Evolutionary conservation across 2,329 filamentous ascomycete species (phyloP), one percentile per base, ranked within the genome.

Genomic region (Trichophyton mentagrophytes): DNA sequence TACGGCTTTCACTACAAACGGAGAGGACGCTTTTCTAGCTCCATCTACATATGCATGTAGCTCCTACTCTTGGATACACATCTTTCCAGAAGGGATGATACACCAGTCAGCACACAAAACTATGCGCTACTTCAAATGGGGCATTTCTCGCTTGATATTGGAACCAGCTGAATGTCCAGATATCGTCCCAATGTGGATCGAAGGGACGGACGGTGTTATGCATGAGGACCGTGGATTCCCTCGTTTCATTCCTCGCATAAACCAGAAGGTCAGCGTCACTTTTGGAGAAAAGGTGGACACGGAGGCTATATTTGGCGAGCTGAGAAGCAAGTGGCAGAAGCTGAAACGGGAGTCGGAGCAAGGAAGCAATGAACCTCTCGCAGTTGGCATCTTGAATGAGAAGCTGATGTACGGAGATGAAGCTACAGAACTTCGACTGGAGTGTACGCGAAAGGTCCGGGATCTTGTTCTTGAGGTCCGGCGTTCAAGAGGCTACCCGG

Each of bases 111-210:
- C 87, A 1, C 78, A 85, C 47, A 84, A 85, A 67, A 84, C 86
- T 6, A 86, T 97, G 79, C 87, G 93, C 33, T 99, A 99, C 76
- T 97, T 97, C 82, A 96, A 96, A 77, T 99, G 93, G 93, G 93
- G 93, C 0, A 80, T 97, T 1, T 90, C 92, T 5, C 84, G 93
- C 1, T 80, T 97, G 61, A 93, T 99, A 61, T 83, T 99, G 55
- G 93, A 99, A 73, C 84, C 87, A 55, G 88, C 92, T 57, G 89
- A 90, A 2, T 85, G 88, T 64, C 93, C 93, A 0, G 89, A 95
- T 66, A 82, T 99, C 20, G 82, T 99, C 40, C 90, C 93, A 49
- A 92, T 99, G 75, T 99, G 95, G 79, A 86, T 97, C 57, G 89
- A 96, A 68, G 93, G 93, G 30, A 88, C 88, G 15, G 88, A 96